Conservation (phyloP, 345 rosid genomes). For the Eutrema yunnanense region DNA sequence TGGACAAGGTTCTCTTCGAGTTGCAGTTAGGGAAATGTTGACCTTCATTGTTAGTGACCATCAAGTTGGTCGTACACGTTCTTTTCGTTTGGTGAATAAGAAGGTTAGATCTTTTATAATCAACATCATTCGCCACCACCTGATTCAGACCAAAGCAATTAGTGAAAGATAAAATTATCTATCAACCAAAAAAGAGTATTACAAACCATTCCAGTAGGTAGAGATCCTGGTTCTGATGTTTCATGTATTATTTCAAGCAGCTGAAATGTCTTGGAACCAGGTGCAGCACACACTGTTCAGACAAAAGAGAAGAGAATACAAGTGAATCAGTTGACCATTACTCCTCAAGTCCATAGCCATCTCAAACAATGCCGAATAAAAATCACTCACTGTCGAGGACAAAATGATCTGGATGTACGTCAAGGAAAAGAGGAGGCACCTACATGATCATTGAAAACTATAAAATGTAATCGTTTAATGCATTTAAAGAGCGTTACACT, state of each 20-base stretch:
- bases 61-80: conserved; percentile 93
- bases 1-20: conserved; percentile 28
- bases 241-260: conserved; percentile 81
- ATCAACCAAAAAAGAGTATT: conserved; percentile 19
- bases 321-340: conserved; percentile 8
- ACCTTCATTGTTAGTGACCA: conserved; percentile 93
- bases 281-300: conserved; percentile 90
- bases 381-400: conserved; percentile 76
- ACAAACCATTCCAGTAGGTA: conserved; percentile 79
- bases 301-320: conserved; percentile 1
- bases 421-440: conserved; percentile 95
- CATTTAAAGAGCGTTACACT: not conserved
- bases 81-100: conserved; percentile 97
- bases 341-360: not conserved
- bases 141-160: conserved; percentile 21
- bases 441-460: conserved; percentile 24
- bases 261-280: conserved; percentile 97
- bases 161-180: not conserved
- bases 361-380: not conserved
- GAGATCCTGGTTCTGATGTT: conserved; percentile 52
- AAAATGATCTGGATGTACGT: conserved; percentile 72
- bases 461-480: not conserved
- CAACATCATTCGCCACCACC: conserved; percentile 95
- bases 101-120: conserved; percentile 94
- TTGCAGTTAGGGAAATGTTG: conserved; percentile 91